Base-by-base conservation (phyloP, 1,284 basidiomycete species). In the Ganoderma resinaceum region DNA sequence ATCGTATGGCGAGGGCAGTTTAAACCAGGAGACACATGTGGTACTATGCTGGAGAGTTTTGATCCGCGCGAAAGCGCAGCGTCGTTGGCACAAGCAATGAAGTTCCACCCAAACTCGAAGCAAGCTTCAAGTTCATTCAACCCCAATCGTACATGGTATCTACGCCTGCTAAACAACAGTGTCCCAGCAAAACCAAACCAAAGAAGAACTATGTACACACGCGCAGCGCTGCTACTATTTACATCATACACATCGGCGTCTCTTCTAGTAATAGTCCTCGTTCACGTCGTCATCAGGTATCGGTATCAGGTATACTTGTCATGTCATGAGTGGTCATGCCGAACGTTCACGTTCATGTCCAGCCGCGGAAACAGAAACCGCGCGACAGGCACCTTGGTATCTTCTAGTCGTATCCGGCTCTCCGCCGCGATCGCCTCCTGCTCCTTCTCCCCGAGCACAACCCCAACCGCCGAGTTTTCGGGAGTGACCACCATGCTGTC, bases 401-500 rank as follows among this genome's bases (percentile, higher is more conserved):
- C 52, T 29, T 55, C 52, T 55, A 55, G 52, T 55, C 31, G 52
- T 33, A 55, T 55, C 26, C 52, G 31, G 52, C 23, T 23, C 23
- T 46, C 55, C 11, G 46, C 46, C 23, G 46, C 46, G 53, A 40
- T 14, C 38, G 16, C 64, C n/a, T 65, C 43, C 43, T 65, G 29
- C 38, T 37, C 46, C 33, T 65, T 26, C 20, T 59, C 46, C 16
- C 29, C 42, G 12, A 58, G 11, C 38, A 23, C 59, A 8, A 46
- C 40, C n/a, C 64, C 37, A 16, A 38, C 42, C 8, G 37, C 53
- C 7, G 66, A 62, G 16, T 53, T 29, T 40, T 62, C 66, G 8
- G 66, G 66, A 0, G 66, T 66, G 14, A 62, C 61, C 26, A 66
- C 43, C 61, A 66, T 37, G 38, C 66, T 66, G 42, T 61, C 46